Base-by-base conservation (phyloP, 176 grass and related monocot genomes). In the Elaeis guineensis region DNA sequence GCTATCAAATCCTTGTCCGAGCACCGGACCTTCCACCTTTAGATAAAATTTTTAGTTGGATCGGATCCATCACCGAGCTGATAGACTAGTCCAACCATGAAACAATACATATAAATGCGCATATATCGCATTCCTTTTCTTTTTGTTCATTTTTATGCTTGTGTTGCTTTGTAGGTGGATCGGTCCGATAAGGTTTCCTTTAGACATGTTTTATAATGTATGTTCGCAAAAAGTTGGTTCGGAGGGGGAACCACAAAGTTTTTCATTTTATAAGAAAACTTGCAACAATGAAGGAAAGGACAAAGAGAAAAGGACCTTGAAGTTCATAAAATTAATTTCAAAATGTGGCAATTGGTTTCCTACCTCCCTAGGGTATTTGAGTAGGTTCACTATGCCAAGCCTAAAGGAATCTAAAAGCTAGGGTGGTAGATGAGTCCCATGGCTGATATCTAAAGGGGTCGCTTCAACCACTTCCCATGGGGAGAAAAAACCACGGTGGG, bases 201-300 rank as follows among this genome's bases (percentile, higher is more conserved):
- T 29, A 29, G 28, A 29, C 4, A 29, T 29, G 28, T 4, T 5
- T 5, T 5, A 29, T 29, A 29, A 29, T 29, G 28, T 3, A 29
- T 29, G 28, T 29, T 30, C 3, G 8, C 2, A 9, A 44, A 44
- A 44, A 44, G 8, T 9, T 35, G 6, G 7, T 11, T 8, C 0
- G 71, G 69, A 57, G 69, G 70, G 74, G 78, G 28, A 35, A 75
- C 75, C 75, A 5, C 12, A 55, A 52, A 75, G 72, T 72, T 72
- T 57, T 66, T 78, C 83, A 67, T 86, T 62, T 71, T 78, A 71
- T 72, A 87, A 78, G 71, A 62, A 72, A 68, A 56, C 62, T 78
- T 24, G 71, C 61, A 78, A 65, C 54, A 63, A 66, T 65, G 57
- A 71, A 63, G 66, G 59, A 78, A 78, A 75, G 62, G 75, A 82